Conservation (phyloP, 768 basidiomycete species). For the Mycena metata region DNA sequence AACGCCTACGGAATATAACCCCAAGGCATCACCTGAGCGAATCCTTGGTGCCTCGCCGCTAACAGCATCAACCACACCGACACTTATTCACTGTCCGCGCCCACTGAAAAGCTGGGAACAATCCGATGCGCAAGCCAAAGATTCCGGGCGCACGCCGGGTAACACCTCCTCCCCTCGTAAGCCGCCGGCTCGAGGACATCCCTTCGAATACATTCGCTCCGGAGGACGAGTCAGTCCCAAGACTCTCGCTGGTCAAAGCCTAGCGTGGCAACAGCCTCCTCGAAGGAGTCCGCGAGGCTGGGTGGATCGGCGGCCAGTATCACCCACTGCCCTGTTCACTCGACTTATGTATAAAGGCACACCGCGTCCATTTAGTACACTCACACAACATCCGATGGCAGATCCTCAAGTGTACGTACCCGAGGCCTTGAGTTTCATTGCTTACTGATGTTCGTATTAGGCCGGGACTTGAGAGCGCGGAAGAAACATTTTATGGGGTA, state of each 20-base stretch:
- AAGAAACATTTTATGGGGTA: constrained; percentile 25
- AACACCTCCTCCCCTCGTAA: neutral
- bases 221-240: constrained; percentile 17
- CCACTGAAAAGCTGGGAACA: constrained; percentile 2
- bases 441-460: constrained; percentile 8
- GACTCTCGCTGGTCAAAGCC: neutral
- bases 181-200: constrained; percentile 11
- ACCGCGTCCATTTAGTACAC: constrained; percentile 4
- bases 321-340: constrained; percentile 2
- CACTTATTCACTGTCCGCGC: constrained; percentile 1
- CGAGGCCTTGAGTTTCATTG: constrained; percentile 5
- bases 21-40: constrained; percentile 10
- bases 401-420: constrained; percentile 10
- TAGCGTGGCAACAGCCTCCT: constrained; percentile 2
- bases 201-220: constrained; percentile 7
- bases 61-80: constrained; percentile 9
- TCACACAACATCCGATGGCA: constrained; percentile 5
- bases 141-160: constrained; percentile 5
- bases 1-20: constrained; percentile 4
- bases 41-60: neutral
- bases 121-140: constrained; percentile 2
- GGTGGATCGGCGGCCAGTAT: constrained; percentile 15
- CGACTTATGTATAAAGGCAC: constrained; percentile 1
- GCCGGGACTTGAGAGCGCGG: constrained; percentile 17
- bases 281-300: constrained; percentile 9